A percentile compares a stretch with the other conserved stretches of the same genome.
These are phyloP conservation scores for Epichloe sylvatica DNA, from an alignment of 2,329 filamentous ascomycete genomes.

Conservation along the genomic window DNA sequence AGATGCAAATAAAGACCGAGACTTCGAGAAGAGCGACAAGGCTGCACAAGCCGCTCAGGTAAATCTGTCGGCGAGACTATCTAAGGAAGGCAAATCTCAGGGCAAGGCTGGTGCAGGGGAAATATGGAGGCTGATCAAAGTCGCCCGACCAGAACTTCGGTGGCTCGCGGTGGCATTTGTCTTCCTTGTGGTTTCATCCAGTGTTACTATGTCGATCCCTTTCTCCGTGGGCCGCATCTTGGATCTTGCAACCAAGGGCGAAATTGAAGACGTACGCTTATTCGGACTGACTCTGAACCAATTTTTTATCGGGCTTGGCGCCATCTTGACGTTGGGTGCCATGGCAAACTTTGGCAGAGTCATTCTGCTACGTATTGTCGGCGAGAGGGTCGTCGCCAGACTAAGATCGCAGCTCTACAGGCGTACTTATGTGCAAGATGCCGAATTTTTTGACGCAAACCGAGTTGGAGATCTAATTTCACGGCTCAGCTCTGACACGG, in stretches of 20 bases:
- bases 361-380: slow-evolving; percentile 82
- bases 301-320: slow-evolving; percentile 72
- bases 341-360: slow-evolving; percentile 88
- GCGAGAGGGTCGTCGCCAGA: slow-evolving; percentile 84
- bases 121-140: slow-evolving; percentile 75
- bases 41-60: slow-evolving; percentile 77
- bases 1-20: slow-evolving; percentile 21
- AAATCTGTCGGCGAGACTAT: slow-evolving; percentile 75
- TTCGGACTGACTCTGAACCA: slow-evolving; percentile 76
- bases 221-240: slow-evolving; percentile 94
- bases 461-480: slow-evolving; percentile 93
- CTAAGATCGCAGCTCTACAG: slow-evolving; percentile 82
- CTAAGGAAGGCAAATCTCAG: slow-evolving; percentile 57
- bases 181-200: slow-evolving; percentile 77
- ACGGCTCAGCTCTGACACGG: slow-evolving; percentile 85
- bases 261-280: slow-evolving; percentile 51
- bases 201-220: slow-evolving; percentile 89
- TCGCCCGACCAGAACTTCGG: slow-evolving; percentile 71
- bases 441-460: slow-evolving; percentile 98
- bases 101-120: slow-evolving; percentile 54
- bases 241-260: slow-evolving; percentile 70
- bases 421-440: slow-evolving; percentile 89
- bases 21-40: slow-evolving; percentile 60
- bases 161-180: slow-evolving; percentile 68
- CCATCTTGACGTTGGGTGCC: slow-evolving; percentile 69